Evolutionary conservation across 768 basidiomycete genomes (phyloP), one percentile per base, ranked within the genome.

Genomic region (Mycena rosella): DNA sequence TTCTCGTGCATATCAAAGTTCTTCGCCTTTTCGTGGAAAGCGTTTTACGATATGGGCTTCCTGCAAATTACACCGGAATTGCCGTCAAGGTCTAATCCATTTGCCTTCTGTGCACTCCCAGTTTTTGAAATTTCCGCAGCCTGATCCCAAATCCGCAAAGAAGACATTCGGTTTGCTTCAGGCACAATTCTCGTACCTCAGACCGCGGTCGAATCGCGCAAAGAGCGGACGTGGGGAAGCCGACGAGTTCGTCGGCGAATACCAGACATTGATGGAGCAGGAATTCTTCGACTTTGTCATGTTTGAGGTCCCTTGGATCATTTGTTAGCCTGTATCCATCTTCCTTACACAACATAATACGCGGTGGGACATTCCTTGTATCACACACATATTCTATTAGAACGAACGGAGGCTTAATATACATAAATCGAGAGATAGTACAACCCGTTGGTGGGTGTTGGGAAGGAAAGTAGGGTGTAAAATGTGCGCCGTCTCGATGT

Each of bases 241-340:
- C 48, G 90, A 92, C 7, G 94, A 96, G 29, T 91, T 95, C 62
- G 85, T 88, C 17, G 97, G 96, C 70, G 97, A 99, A 78, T 99
- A 93, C 78, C 94, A 96, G 77, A 87, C 89, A 15, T 81, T 99
- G 40, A 88, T 99, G 85, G 98, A 99, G 75, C 93, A 96, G 77
- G 97, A 99, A 78, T 94, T 93, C 77, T 96, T 92, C 77, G 95
- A 97, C 79, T 99, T 98, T 74, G 95, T 98, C 26, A 76, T 97
- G 75, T 96, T 91, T 76, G 97, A 98, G 78, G 88, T 99, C 59
- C 95, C 95, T 34, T 96, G 93, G 92, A 93, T 98, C 72, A 81
- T 91, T 42, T 85, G 88, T 73, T 91, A 83, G 83, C 17, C 68
- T 58, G 57, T 65, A 32, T 70, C 64, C 45, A 62, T 70, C 53